These are phyloP conservation scores for Trichoderma harzianum DNA, from an alignment of 2,329 filamentous ascomycete species.

Conservation along the genomic window DNA sequence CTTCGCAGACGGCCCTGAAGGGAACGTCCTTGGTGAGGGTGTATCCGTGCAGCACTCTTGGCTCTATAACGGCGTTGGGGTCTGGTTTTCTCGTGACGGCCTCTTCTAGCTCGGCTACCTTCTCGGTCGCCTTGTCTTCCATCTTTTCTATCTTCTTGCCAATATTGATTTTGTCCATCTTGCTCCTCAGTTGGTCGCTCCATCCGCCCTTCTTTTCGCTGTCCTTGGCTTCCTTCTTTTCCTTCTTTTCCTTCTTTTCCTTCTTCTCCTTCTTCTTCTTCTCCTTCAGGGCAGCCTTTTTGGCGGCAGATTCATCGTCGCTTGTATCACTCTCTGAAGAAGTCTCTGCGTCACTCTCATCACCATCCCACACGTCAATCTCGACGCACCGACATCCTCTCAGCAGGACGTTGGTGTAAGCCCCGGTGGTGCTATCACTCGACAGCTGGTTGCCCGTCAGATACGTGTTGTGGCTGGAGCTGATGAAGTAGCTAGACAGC, in stretches of 20 bases:
- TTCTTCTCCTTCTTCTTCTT: slow-evolving; percentile 43
- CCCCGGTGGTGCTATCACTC: slow-evolving; percentile 80
- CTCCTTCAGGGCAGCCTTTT: slow-evolving; percentile 1
- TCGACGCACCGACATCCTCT: slow-evolving; percentile 88
- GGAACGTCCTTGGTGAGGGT: slow-evolving; percentile 85
- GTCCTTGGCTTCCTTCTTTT: slow-evolving; percentile 42
- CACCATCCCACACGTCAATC: slow-evolving; percentile 93
- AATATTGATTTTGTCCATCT: slow-evolving; percentile 48
- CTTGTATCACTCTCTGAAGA: slow-evolving; percentile 52
- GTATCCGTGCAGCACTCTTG: slow-evolving; percentile 80
- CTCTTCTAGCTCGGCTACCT: slow-evolving; percentile 8
- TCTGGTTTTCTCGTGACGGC: slow-evolving; percentile 21
- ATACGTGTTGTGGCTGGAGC: slow-evolving; percentile 94
- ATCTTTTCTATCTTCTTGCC: slow-evolving; percentile 39
- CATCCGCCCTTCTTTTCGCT: slow-evolving; percentile 46
- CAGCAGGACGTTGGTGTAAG: slow-evolving; percentile 79
- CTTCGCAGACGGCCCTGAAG: slow-evolving; percentile 80
- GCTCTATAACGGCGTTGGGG: slow-evolving; percentile 52
- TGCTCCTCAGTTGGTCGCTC: slow-evolving; percentile 61
- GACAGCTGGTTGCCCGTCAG: slow-evolving; percentile 84
- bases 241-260: slow-evolving; percentile 47
- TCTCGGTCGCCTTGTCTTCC: slow-evolving; percentile 23
- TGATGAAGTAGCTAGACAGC: slow-evolving; percentile 88
- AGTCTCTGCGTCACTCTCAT: slow-evolving; percentile 64
- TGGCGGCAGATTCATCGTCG: slow-evolving; percentile 44